phyloP scores from a whole-genome alignment of 2,329 filamentous ascomycete genomes.

The Ramularia collo-cygni region DNA sequence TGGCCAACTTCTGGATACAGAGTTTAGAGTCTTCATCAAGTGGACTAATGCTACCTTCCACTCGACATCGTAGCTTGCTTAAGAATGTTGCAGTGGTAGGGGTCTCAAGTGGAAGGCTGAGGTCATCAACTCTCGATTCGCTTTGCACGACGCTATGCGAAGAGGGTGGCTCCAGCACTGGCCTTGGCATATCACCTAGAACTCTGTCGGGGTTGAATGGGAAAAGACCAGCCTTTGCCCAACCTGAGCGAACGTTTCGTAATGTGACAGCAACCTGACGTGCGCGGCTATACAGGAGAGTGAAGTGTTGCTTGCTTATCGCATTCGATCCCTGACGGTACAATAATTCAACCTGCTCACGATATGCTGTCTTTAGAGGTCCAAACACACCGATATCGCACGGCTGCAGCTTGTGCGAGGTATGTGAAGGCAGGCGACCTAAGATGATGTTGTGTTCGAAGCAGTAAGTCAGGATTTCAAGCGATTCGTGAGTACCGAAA shows the following conservation, averaged over 20 bases:
- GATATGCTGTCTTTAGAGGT: neutral
- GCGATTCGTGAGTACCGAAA: conserved; percentile 32
- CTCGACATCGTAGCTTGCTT: neutral
- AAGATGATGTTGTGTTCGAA: conserved; percentile 31
- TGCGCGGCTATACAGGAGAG: conserved; percentile 20
- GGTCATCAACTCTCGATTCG: neutral
- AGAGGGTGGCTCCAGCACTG: neutral
- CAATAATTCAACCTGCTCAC: neutral
- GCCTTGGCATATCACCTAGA: neutral
- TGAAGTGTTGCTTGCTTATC: neutral
- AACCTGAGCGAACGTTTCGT: conserved; percentile 28
- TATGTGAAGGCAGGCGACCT: conserved; percentile 26
- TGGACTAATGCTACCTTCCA: too few species aligned
- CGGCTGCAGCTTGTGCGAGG: conserved; percentile 3
- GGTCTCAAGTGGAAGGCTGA: neutral
- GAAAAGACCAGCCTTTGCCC: conserved; percentile 21
- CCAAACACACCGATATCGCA: conserved; percentile 1
- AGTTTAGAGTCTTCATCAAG: neutral
- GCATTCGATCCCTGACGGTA: neutral
- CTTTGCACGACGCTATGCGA: neutral
- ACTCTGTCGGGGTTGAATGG: conserved; percentile 19
- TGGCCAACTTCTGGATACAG: neutral
- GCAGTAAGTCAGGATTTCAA: conserved; percentile 22
- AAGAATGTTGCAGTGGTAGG: neutral
- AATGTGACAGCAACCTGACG: conserved; percentile 9